Evolutionary conservation across 192 early-diverging fungal species (phyloP), one percentile per base, ranked within the genome.

Genomic region (Coemansia sp.): DNA sequence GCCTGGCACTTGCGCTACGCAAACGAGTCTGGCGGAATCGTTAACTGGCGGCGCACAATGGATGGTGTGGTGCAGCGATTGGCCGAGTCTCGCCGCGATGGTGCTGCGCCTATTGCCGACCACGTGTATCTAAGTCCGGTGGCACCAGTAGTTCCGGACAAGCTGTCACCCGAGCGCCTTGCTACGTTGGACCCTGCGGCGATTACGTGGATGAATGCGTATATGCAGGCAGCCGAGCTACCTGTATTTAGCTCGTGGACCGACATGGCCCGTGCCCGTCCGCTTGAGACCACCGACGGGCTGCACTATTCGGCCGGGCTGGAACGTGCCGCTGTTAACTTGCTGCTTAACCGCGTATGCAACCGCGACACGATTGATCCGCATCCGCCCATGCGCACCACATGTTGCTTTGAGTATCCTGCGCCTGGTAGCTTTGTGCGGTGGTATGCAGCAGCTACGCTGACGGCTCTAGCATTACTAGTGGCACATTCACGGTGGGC

Each of bases 341-440:
- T 90, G 50, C 62, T 87, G 14, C 78, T 90, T 9, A 90, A 92
- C 73, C 83, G 72, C 57, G 61, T 81, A 37, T 91, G 89, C 67
- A 90, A 89, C 59, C 62, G 75, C 22, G 37, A 54, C 18, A 37
- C 84, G 0, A 61, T 83, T 1, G 78, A 84, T 29, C 41, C 62
- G 1, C 53, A 64, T 6, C 84, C 87, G 29, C 84, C 87, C 24
- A 80, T 86, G 67, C 67, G 61, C 43, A 68, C 83, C 9, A 88
- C 87, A 0, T 89, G 88, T 70, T 89, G 87, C 58, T 83, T 82
- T 47, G 67, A 62, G 35, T 87, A 88, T 38, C 84, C 85, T 10
- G 3, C 37, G 7, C 82, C 83, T 29, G 47, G 37, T 4, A 76
- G 82, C 78, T 62, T 86, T 16, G 57, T 84, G 1, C 69, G 70